These are phyloP conservation scores for Butyriboletus loyo DNA, from an alignment of 768 basidiomycete species.

Conservation along the genomic window DNA sequence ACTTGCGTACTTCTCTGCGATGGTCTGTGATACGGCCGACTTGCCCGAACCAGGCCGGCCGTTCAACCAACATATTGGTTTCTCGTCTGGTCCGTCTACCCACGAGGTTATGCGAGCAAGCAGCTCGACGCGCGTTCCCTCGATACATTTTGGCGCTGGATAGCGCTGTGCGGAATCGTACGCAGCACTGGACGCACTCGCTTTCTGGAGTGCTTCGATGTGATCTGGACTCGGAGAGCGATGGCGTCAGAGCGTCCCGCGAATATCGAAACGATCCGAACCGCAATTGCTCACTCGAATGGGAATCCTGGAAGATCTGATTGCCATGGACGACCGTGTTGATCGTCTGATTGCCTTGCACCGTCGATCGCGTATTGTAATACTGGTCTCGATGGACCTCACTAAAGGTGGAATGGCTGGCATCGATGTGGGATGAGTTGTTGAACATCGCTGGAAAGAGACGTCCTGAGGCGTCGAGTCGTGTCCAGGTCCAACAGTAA, in stretches of 20 bases:
- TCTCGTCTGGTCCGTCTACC: conserved; percentile 8
- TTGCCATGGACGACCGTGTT: conserved; percentile 16
- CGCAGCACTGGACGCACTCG: conserved; percentile 18
- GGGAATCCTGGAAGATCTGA: conserved; percentile 13
- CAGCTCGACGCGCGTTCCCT: conserved; percentile 21
- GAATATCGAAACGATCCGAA: too few relatives aligned
- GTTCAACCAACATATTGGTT: conserved; percentile 24
- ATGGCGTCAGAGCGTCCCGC: too few relatives aligned
- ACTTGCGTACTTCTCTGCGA: conserved; percentile 25
- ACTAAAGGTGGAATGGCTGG: conserved; percentile 12
- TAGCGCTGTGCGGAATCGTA: conserved; percentile 19
- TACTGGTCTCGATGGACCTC: conserved; percentile 14
- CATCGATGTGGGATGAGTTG: neutral
- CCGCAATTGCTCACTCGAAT: conserved; percentile 3
- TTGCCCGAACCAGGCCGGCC: conserved; percentile 27
- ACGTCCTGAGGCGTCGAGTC: too few relatives aligned
- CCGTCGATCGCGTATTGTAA: neutral
- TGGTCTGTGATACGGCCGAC: conserved; percentile 30
- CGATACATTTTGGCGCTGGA: conserved; percentile 21
- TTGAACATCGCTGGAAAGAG: too few relatives aligned
- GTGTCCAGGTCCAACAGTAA: too few relatives aligned
- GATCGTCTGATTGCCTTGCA: conserved; percentile 14
- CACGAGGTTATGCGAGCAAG: conserved; percentile 15
- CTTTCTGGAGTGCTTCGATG: conserved; percentile 12
- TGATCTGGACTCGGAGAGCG: conserved; percentile 8